Evolutionary conservation across 2,329 filamentous ascomycete genomes (phyloP).

Genomic region (Pyrenophora tritici-repentis): DNA sequence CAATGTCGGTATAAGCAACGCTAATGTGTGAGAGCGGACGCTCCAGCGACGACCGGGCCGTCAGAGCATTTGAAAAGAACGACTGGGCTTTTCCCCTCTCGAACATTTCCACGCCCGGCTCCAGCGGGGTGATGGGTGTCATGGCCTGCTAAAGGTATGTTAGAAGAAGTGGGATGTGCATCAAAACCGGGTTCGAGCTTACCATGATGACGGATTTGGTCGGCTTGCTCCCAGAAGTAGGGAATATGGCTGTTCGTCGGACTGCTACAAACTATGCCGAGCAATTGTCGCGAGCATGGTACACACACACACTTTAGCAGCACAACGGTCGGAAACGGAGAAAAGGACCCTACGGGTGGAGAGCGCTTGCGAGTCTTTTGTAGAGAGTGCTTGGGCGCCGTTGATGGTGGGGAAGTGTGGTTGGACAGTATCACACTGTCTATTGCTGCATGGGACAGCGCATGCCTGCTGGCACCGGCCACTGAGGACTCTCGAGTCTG

Average conservation of each 20-base stretch:
- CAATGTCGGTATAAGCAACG: slow-evolving; percentile 77
- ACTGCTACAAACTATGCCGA: slow-evolving; percentile 30
- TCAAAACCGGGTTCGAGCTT: slow-evolving; percentile 17
- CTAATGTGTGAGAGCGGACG: slow-evolving; percentile 74
- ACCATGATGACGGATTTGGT: slow-evolving; percentile 44
- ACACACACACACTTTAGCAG: slow-evolving; percentile 34
- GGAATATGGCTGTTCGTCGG: slow-evolving; percentile 18
- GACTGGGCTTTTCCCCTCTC: slow-evolving; percentile 56
- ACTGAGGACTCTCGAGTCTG: slow-evolving; percentile 33
- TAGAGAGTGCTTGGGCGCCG: slow-evolving; percentile 44
- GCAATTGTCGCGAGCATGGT: slow-evolving; percentile 36
- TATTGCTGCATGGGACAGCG: slow-evolving; percentile 41
- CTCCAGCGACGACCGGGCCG: slow-evolving; percentile 49
- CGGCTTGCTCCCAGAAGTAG: slow-evolving; percentile 25
- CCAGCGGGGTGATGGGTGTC: slow-evolving; percentile 52
- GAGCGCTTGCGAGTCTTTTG: slow-evolving; percentile 51
- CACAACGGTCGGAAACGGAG: slow-evolving; percentile 43
- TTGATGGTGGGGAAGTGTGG: slow-evolving; percentile 40
- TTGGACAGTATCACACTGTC: slow-evolving; percentile 36
- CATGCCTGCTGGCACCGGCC: slow-evolving; percentile 31
- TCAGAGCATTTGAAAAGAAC: slow-evolving; percentile 60
- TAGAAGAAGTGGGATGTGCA: slow-evolving; percentile 23
- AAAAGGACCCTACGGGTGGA: slow-evolving; percentile 48
- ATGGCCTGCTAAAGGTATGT: slow-evolving; percentile 49
- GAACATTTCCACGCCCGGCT: slow-evolving; percentile 55